Evolutionary conservation across 73 alveolate genomes (phyloP).

Genomic region (Symbiodinium pilosum): DNA sequence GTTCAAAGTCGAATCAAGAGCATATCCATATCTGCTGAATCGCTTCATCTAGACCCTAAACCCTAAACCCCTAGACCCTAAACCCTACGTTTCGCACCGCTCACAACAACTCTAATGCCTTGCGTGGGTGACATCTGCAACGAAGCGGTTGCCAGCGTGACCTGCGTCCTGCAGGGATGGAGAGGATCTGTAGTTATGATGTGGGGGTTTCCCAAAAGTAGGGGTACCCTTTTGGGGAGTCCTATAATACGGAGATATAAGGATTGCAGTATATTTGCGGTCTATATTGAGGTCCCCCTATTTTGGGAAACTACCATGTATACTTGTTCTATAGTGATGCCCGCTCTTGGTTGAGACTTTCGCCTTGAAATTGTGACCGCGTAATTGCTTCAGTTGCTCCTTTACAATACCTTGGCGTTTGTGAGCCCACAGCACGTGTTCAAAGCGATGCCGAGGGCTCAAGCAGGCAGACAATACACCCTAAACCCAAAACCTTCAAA

Average conservation of each 20-base stretch:
- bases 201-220: background rate
- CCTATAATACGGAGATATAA: background rate
- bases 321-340: no score
- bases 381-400: no score
- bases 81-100: background rate
- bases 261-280: background rate
- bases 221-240: background rate
- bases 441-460: background rate
- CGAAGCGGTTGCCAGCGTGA: constrained; percentile 24
- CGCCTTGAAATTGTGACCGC: no score
- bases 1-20: no score
- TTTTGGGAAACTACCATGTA: no score
- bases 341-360: no score
- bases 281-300: no score
- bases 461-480: no score
- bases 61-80: background rate
- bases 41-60: background rate
- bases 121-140: constrained; percentile 70
- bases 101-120: background rate
- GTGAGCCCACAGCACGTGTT: no score
- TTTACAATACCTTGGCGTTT: no score
- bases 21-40: background rate
- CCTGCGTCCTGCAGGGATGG: constrained; percentile 19
- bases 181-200: background rate
- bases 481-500: background rate